Base-by-base conservation (phyloP, 495 filamentous ascomycete genomes). In the Penicillium maclennaniae region DNA sequence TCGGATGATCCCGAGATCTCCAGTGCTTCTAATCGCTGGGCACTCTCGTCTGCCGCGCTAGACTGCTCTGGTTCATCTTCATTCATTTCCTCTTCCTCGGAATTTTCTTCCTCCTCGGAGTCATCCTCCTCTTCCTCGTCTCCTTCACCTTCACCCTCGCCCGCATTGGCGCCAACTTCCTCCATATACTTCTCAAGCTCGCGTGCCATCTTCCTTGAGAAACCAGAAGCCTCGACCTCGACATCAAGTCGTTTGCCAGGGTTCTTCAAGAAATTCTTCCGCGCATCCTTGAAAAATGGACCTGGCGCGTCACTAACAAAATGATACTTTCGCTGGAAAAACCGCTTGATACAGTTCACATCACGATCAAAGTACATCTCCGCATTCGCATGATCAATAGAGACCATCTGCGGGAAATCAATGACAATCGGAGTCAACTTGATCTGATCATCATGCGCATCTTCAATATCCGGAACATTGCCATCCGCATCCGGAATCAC, bases 341-440 rank as follows among this genome's bases (percentile, higher is more conserved):
- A 97, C 17, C 83, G 79, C 76, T 95, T 97, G 66, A 99, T 84
- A 69, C 95, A 97, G 59, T 86, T 79, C 34, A 97, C 91, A 58
- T 99, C 93, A 37, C 93, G 86, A 60, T 97, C 88, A 59, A 97
- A 97, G 69, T 97, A 96, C 79, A 89, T 92, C 58, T 91, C 84
- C 47, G 93, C 95, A 65, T 99, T 95, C 12, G 69, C 69, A 64
- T 99, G 95, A 60, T 95, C 89, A 59, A 96, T 87, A n/a, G 91
- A 96, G 3, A 97, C 81, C 87, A 96, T 96, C 72, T 99, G 93
- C 1, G 93, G 93, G 67, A 99, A 99, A 72, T 99, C 95, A 59
- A 99, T 99, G 25, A 97, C 69, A 45, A 95, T 80, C 6, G 93
- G 92, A 15, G 60, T 58, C 53, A 77, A 62, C 55, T 55, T 57